These are phyloP conservation scores for Polysphondylium violaceum DNA, from an alignment of 78 protist species.

Conservation along the genomic window DNA sequence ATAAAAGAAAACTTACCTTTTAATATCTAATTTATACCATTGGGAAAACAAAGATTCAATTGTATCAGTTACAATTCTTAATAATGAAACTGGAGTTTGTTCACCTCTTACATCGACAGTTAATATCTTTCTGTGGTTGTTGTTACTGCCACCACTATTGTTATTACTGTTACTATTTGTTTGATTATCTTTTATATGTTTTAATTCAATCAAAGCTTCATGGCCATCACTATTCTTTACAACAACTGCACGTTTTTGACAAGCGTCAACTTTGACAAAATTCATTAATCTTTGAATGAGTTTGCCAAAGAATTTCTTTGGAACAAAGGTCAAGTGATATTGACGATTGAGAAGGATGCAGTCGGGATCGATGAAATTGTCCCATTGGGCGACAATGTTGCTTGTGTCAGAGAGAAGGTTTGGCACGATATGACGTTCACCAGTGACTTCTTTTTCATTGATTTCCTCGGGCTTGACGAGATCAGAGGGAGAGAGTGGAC, in stretches of 20 bases:
- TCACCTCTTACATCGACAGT: constrained; percentile 73
- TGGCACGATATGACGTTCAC: constrained; percentile 40
- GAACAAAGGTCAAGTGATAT: constrained; percentile 62
- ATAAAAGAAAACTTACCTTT: constrained; percentile 42
- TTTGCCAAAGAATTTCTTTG: constrained; percentile 69
- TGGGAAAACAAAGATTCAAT: constrained; percentile 75
- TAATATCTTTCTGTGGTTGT: neutral
- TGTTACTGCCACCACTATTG: too few species aligned
- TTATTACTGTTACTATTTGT: too few species aligned
- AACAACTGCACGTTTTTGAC: constrained; percentile 38
- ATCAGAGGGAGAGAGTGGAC: constrained; percentile 22
- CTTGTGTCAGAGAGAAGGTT: constrained; percentile 18
- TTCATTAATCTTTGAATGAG: constrained; percentile 40
- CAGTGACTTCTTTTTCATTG: constrained; percentile 21
- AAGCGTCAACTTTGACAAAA: constrained; percentile 47
- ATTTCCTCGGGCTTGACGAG: constrained; percentile 15
- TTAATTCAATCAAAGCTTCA: constrained; percentile 73
- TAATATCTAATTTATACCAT: constrained; percentile 77
- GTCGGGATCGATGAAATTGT: constrained; percentile 54
- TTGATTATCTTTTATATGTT: neutral
- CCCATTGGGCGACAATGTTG: constrained; percentile 42
- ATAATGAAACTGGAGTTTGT: constrained; percentile 36
- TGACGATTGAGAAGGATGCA: constrained; percentile 37
- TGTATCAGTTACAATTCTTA: constrained; percentile 67
- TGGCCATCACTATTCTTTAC: constrained; percentile 38